These are phyloP conservation scores for Sedum album DNA, from an alignment of 164 flowering plant genomes.

Conservation along the genomic window DNA sequence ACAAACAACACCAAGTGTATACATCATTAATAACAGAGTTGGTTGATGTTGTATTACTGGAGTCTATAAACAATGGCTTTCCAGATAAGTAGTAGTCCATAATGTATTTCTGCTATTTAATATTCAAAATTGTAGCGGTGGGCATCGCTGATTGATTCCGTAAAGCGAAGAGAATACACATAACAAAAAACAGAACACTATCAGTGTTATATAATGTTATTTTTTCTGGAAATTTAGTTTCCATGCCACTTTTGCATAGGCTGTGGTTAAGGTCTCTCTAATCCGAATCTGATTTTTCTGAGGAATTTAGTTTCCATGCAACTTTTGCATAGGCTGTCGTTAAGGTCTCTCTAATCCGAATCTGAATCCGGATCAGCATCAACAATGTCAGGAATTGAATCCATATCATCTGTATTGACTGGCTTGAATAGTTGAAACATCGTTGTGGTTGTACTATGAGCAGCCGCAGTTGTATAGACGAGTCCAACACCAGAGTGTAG, in stretches of 20 bases:
- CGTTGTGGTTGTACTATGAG: constrained; percentile 1
- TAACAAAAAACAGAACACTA: too few relatives aligned
- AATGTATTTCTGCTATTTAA: too few relatives aligned
- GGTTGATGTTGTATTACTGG: constrained; percentile 53
- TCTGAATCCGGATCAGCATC: constrained; percentile 67
- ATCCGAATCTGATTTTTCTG: constrained; percentile 6
- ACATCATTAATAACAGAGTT: constrained; percentile 90
- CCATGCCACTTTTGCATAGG: neutral
- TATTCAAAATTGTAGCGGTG: too few relatives aligned
- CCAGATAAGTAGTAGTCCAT: constrained; percentile 95
- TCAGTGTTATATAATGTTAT: too few relatives aligned
- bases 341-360: constrained; percentile 5
- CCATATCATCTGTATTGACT: constrained; percentile 25
- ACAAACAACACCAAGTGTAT: constrained; percentile 6
- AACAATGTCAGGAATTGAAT: constrained; percentile 54
- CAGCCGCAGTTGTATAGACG: neutral
- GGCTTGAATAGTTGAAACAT: constrained; percentile 12
- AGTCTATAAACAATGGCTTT: constrained; percentile 69
- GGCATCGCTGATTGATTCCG: too few relatives aligned
- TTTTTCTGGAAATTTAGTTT: neutral
- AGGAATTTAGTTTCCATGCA: neutral
- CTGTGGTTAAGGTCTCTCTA: neutral
- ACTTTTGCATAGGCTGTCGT: neutral
- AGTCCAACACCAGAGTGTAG: constrained; percentile 4
- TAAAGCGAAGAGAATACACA: too few relatives aligned